Base-by-base conservation (phyloP, 306 rosid genomes). In the Chamaecrista fasciculata region DNA sequence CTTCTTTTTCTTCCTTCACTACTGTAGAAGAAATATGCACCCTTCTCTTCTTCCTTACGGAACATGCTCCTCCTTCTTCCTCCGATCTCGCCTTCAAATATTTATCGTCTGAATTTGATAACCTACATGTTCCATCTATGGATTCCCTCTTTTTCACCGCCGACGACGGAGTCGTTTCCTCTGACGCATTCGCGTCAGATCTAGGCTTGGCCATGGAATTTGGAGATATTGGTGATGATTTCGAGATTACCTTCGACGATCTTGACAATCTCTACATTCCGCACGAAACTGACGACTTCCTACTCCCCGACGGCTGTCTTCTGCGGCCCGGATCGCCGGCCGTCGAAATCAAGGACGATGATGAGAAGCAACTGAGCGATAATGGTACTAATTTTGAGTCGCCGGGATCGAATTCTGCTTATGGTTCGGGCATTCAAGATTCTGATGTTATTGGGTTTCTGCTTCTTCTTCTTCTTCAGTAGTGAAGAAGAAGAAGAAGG, bases 191-290 rank as follows among this genome's bases (percentile, higher is more conserved):
- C 66, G 40, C 78, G 15, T 72, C 89, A 34, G 96, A 89, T 77
- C 78, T 86, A 0, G 87, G 76, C 0, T 77, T 85, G 0, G 79
- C 79, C 67, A 46, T 85, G 44, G 81, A 76, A n/a, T 28, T 57
- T 8, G 63, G 42, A 19, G 11, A 57, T 10, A 19, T n/a, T 21
- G 87, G 78, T 1, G 91, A n/a, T n/a, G n/a, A 88, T 8, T 82
- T 66, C 68, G 95, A 88, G 57, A 77, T 91, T 53, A 87, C 87
- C 7, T 88, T 94, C 18, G 97, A 94, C 5, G 99, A 84, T 47
- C 68, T 87, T 3, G 95, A 86, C 3, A 52, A 70, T 4, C 78
- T 88, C 67, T 71, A 37, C 61, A 63, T 88, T 20, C 98, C 96
- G 3, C 74, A 86, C 0, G 94, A 86, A 16, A 34, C 80, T 19